Base-by-base conservation (phyloP, 768 basidiomycete genomes). In the Mycena vitilis region DNA sequence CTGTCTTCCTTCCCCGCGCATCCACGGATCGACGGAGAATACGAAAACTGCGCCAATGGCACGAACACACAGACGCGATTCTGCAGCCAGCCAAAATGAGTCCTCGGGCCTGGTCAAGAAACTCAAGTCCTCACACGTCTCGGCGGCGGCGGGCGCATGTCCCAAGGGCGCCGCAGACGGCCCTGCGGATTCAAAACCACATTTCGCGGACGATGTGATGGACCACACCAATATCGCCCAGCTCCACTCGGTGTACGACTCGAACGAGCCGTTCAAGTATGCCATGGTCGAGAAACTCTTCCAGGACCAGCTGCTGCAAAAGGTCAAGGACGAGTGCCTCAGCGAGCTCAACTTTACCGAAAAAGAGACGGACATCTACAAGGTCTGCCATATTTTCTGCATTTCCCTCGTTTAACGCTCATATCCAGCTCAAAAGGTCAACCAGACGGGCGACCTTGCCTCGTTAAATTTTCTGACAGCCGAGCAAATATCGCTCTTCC, bases 311-410 rank as follows among this genome's bases (percentile, higher is more conserved):
- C 85, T 99, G 34, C 84, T 98, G 38, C 83, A 84, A 74, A 85
- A 86, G 38, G 95, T 95, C 67, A 92, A 94, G 80, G 91, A 95
- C 73, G 95, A 96, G 78, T 94, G 93, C 73, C 79, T 93, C 63
- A 80, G 82, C 58, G 88, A 95, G 75, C 86, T 96, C 68, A 90
- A 85, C 78, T 95, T 96, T 77, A 87, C 92, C 4, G 91, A 95
- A 82, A 99, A 98, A 81, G 94, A 98, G 84, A 99, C 97, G 3
- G 97, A 99, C 76, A 99, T 99, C 72, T 99, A 98, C 88, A 95
- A 94, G 90, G 94, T 93, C 63, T 55, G 56, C 51, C 30, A 58
- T 54, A 57, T 36, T 47, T 20, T 52, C 47, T 65, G 61, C 30
- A n/a, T 51, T 63, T 66, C 63, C 2, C 47, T 44, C 47, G 30